Conservation (phyloP, 148 eudicot species). For the Tetragonia tetragonoides region DNA sequence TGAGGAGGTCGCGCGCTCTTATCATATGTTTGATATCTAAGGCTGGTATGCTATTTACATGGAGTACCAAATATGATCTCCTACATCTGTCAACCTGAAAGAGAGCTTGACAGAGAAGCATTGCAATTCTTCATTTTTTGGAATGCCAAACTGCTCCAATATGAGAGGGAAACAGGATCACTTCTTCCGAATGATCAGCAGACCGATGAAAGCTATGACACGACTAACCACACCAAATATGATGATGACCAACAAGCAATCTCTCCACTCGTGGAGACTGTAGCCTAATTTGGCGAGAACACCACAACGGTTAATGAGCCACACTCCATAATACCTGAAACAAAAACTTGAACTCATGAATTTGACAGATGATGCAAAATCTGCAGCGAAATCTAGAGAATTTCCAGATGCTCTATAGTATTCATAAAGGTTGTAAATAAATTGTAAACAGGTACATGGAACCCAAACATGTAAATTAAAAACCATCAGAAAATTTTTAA, state of each 20-base stretch:
- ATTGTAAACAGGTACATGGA: no score
- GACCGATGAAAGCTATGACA: slow-evolving; percentile 47
- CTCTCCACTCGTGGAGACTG: slow-evolving; percentile 42
- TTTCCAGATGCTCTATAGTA: not conserved
- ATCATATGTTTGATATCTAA: no score
- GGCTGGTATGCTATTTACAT: no score
- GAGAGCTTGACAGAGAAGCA: not conserved
- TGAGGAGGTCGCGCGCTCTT: no score
- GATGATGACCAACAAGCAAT: slow-evolving; percentile 36
- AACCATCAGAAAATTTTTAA: no score
- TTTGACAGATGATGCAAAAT: not conserved
- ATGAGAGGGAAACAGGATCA: slow-evolving; percentile 17
- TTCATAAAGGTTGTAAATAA: no score
- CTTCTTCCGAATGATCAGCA: slow-evolving; percentile 46
- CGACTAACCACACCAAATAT: slow-evolving; percentile 46
- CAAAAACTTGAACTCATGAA: not conserved
- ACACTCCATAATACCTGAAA: slow-evolving; percentile 63
- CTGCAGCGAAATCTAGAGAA: not conserved
- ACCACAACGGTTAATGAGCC: slow-evolving; percentile 67
- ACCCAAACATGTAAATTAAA: no score
- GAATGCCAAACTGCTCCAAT: not conserved
- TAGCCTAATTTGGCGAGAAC: slow-evolving; percentile 41
- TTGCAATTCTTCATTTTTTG: not conserved
- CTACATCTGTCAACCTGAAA: no score
- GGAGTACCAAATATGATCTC: no score